Base-by-base conservation (phyloP, 306 rosid species). In the Luffa acutangula region DNA sequence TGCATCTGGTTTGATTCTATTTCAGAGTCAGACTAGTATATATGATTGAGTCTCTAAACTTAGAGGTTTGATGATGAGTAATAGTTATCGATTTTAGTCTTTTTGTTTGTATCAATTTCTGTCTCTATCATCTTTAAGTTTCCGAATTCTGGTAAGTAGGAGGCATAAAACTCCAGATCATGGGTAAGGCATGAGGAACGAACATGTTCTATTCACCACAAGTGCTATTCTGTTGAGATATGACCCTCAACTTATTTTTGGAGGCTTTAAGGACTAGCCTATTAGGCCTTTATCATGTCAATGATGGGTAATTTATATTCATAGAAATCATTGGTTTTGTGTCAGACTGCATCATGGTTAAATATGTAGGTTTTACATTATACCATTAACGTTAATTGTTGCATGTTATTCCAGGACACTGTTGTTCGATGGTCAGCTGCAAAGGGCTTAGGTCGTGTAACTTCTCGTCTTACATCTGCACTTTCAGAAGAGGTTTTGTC, bases 401-500 rank as follows among this genome's bases (percentile, higher is more conserved):
- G 73, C 34, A 62, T 77, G 78, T 13, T 65, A 73, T 83, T 85
- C 84, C 85, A 95, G 99, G 96, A 93, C 80, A 93, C 99, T 78
- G 93, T 91, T 86, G 97, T 95, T 69, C 97, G 99, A 64, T 95
- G 99, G 97, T 95, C 97, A 82, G 96, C 99, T 79, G 97, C 97
- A 53, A 95, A 95, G 89, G 99, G 97, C 69, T 82, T 93, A 77
- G 99, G 97, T 21, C 96, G 97, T 53, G 87, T 90, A 82, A 90
- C 94, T 82, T 90, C 94, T 20, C 91, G 89, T 45, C 90, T 95
- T 83, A 89, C 96, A 42, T 90, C 96, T 78, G 85, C 93, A 51
- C 93, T 93, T 81, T 90, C 94, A 53, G 96, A 93, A 75, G 99
- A 95, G 91, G 89, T 95, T 87, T 84, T 91, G 80, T 90, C 91